Base-by-base conservation (phyloP, 2,329 filamentous ascomycete genomes). In the Nectriaceae sp. region DNA sequence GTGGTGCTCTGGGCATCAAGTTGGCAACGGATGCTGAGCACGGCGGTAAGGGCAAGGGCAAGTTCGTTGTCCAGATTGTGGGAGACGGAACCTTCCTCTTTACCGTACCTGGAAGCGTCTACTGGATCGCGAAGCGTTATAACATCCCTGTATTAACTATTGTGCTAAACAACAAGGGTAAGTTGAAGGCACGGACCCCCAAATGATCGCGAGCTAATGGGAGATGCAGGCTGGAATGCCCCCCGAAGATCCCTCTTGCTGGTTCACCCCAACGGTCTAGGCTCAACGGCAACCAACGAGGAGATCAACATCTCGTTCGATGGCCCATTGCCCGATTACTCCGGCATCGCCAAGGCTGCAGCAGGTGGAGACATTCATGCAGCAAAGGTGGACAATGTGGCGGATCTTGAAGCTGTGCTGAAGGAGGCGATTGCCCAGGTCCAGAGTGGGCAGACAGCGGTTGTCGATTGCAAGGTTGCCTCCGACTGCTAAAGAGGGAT, bases 1-100 rank as follows among this genome's bases (percentile, higher is more conserved):
- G 89, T 13, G 89, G 75, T 44, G 85, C 87, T 0, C 67, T 93
- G 3, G 89, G 89, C 2, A 85, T 92, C 62, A 91, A 92, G 65
- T 77, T 93, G 6, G 89, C 87, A 0, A 82, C 65, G 1, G 68
- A 71, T 21, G 58, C 55, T 4, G 68, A 70, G 54, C 70, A 72
- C 42, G 70, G 60, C 13, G 60, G 72, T 20, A 70, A 70, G 40
- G 75, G 74, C 44, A 75, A 74, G 59, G 68, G 73, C 40, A 73
- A 71, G 50, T 77, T 80, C 53, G 78, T 83, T 5, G 75, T 77
- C 35, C 78, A 81, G 49, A 72, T 82, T 46, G 79, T 82, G 0
- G 79, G 79, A 18, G 79, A 83, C 47, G 79, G 79, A n/a, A 78
- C 76, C 4, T 82, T 75, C 56, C 66, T 83, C 49, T 83, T 81